Evolutionary conservation across 164 flowering plant species (phyloP), one percentile per base, ranked within the genome.

Genomic region (Pachysandra terminalis): DNA sequence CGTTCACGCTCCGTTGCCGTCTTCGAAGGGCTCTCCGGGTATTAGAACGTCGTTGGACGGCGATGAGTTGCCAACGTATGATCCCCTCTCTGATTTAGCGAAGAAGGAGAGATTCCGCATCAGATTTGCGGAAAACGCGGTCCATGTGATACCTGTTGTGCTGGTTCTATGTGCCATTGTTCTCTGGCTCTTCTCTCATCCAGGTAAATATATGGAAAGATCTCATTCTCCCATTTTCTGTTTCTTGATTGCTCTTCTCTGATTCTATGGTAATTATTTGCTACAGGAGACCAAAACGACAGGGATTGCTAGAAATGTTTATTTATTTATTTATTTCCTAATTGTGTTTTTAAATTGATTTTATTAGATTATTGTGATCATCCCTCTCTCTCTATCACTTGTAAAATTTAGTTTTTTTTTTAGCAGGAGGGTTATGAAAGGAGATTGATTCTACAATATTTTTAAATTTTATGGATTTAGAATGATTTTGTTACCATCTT

Each of bases 81-180:
- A 83, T 66, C 91, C 94, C 0, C 72, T 71, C 27, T 86, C 94
- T 0, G 73, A 79, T 40, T 74, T 67, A 1, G 87, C 85, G 5
- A 81, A 77, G 81, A 85, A 71, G 65, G 88, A 89, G 68, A 74
- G 68, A 22, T 64, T 71, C 24, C 86, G 88, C 40, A 63, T 82
- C 49, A 78, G 79, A 76, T 81, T 75, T 41, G 88, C 91, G 0
- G 85, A 87, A 71, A 81, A 78, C 64, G 86, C 87, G n/a, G 63
- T 89, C 64, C 95, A 89, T 71, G n/a, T 78, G 28, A 89, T 89
- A 63, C 95, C 95, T 52, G 53, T 89, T 48, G 61, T 89, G n/a
- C 79, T 89, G 22, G 59, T 85, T 26, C 65, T 85, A 53, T 85
- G 87, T 71, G 91, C 78, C 25, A 19, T 83, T 54, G 71, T 80